phyloP scores from a whole-genome alignment of 202 grass and related monocot genomes.

The Zoysia matrella region DNA sequence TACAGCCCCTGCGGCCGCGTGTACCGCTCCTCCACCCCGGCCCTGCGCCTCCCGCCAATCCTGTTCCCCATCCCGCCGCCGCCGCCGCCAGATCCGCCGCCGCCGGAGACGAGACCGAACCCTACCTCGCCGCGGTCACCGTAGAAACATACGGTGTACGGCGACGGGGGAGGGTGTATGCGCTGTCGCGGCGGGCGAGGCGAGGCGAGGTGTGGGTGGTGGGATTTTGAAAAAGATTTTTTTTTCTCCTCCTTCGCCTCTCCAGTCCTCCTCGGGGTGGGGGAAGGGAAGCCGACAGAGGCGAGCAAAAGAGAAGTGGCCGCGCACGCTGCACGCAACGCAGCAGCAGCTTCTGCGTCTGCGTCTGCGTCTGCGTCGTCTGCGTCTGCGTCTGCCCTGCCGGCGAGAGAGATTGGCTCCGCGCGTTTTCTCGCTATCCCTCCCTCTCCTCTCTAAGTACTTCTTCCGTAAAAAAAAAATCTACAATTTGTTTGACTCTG shows the following conservation, averaged over 20 bases:
- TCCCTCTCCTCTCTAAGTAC: conserved; percentile 12
- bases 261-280: conserved; percentile 11
- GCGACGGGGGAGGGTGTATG: conserved; percentile 32
- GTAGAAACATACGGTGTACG: conserved; percentile 63
- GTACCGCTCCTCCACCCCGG: conserved; percentile 87
- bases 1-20: conserved; percentile 94
- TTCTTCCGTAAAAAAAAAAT: too few species aligned
- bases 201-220: conserved; percentile 16
- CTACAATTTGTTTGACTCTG: too few species aligned
- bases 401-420: conserved; percentile 38
- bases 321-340: conserved; percentile 12
- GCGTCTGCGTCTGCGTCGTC: background rate
- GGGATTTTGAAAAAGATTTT: background rate
- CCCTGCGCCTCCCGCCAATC: conserved; percentile 78
- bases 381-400: conserved; percentile 22
- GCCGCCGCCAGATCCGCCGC: background rate
- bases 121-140: conserved; percentile 48
- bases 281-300: conserved; percentile 24
- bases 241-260: background rate
- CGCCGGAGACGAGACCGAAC: conserved; percentile 39
- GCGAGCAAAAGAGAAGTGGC: conserved; percentile 7
- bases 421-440: background rate
- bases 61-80: conserved; percentile 80
- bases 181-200: conserved; percentile 37
- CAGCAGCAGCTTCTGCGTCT: background rate